These are phyloP conservation scores for Plasmodium adleri DNA, from an alignment of 169 alveolate species.

Conservation along the genomic window DNA sequence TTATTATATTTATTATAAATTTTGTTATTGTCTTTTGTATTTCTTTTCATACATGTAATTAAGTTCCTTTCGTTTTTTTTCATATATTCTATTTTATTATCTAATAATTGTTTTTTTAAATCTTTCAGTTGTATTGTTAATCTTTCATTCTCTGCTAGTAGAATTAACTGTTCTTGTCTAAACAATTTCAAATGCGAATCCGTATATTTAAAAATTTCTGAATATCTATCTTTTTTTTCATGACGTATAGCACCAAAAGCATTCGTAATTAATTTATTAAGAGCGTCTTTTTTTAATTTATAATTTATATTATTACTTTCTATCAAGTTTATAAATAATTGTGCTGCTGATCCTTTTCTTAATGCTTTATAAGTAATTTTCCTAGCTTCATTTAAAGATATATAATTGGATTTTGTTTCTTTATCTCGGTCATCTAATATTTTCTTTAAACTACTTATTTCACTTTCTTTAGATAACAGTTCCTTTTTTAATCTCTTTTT, in stretches of 20 bases:
- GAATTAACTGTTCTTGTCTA: constrained; percentile 86
- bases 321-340: constrained; percentile 74
- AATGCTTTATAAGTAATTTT: constrained; percentile 82
- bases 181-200: constrained; percentile 84
- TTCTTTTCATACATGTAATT: constrained; percentile 49
- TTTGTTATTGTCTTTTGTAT: neutral
- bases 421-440: constrained; percentile 54
- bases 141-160: constrained; percentile 86
- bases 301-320: constrained; percentile 79
- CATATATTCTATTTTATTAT: constrained; percentile 63
- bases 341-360: constrained; percentile 85
- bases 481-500: constrained; percentile 67
- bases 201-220: constrained; percentile 77
- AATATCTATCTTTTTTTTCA: constrained; percentile 30
- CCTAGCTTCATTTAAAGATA: constrained; percentile 71
- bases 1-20: neutral
- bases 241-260: constrained; percentile 79
- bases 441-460: constrained; percentile 59
- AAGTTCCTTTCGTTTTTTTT: constrained; percentile 51
- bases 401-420: constrained; percentile 31
- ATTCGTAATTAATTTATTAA: constrained; percentile 74
- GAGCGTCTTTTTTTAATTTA: constrained; percentile 77
- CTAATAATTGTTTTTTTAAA: constrained; percentile 76
- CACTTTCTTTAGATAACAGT: constrained; percentile 31
- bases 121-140: constrained; percentile 82